Percentiles rank a stretch among this genome's conserved stretches.
Evolutionary conservation across 306 rosid genomes (phyloP).

Genomic region (Castanospermum australe): DNA sequence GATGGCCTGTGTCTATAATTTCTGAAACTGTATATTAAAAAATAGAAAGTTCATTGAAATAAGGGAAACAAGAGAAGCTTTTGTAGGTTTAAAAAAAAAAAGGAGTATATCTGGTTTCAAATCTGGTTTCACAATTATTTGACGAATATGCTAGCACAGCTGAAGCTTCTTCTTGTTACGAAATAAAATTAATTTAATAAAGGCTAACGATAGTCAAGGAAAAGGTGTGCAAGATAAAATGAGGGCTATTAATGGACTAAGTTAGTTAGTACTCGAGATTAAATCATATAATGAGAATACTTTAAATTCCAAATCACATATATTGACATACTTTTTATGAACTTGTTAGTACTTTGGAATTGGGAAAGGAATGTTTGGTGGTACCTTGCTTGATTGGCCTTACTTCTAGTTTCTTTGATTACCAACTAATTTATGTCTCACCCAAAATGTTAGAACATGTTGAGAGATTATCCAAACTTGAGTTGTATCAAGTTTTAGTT

Average conservation of each 20-base stretch:
- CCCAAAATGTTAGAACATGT: background rate
- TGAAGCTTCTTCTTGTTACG: slow-evolving; percentile 8
- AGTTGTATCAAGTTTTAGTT: no score
- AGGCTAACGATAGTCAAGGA: background rate
- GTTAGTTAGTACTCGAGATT: background rate
- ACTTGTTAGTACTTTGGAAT: background rate
- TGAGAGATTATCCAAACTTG: no score
- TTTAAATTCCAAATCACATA: background rate
- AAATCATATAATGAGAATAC: background rate
- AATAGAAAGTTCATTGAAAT: no score
- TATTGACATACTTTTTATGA: background rate
- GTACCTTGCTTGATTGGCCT: background rate
- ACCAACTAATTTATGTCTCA: no score
- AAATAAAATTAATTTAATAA: background rate
- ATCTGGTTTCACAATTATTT: slow-evolving; percentile 7
- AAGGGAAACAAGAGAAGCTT: background rate
- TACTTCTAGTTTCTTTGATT: background rate
- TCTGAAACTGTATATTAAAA: background rate
- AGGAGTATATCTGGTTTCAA: background rate
- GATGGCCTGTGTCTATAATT: background rate
- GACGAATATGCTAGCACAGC: background rate
- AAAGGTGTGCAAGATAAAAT: background rate
- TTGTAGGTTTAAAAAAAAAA: background rate
- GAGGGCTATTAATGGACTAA: background rate
- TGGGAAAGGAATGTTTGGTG: background rate